These are phyloP conservation scores for Glonium stellatum DNA, from an alignment of 495 filamentous ascomycete genomes.

Conservation along the genomic window DNA sequence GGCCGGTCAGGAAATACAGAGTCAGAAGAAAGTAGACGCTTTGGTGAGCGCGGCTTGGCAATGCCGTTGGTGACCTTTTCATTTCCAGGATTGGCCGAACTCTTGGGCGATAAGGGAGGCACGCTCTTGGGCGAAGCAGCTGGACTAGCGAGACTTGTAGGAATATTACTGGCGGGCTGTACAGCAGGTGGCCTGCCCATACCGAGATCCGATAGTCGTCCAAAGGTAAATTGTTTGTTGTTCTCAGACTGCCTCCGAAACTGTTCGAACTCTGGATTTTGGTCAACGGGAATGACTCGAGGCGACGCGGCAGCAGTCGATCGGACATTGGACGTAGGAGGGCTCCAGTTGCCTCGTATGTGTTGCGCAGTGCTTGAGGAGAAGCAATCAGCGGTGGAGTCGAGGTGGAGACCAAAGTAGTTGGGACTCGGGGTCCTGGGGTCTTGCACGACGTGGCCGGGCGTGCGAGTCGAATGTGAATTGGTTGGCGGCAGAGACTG, in stretches of 20 bases:
- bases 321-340: slow-evolving; percentile 58
- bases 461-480: slow-evolving; percentile 20
- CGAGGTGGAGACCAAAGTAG: slow-evolving; percentile 72
- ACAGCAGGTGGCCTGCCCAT: neutral
- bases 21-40: slow-evolving; percentile 34
- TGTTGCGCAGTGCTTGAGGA: slow-evolving; percentile 52
- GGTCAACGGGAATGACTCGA: slow-evolving; percentile 58
- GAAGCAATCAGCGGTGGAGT: slow-evolving; percentile 51
- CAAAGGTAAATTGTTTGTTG: slow-evolving; percentile 36
- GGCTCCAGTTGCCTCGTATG: slow-evolving; percentile 62
- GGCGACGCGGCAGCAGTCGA: slow-evolving; percentile 63
- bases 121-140: slow-evolving; percentile 22
- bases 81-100: slow-evolving; percentile 3
- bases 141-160: slow-evolving; percentile 21
- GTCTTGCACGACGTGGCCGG: neutral
- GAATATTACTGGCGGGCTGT: slow-evolving; percentile 41
- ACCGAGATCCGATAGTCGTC: slow-evolving; percentile 29
- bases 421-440: slow-evolving; percentile 53
- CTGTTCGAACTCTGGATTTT: slow-evolving; percentile 70
- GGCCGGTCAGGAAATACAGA: slow-evolving; percentile 33
- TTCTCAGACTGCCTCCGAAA: slow-evolving; percentile 64
- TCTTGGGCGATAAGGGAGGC: slow-evolving; percentile 2
- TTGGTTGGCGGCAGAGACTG: slow-evolving; percentile 8
- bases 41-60: slow-evolving; percentile 33
- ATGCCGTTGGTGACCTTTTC: neutral